Base-by-base conservation (phyloP, 1,284 basidiomycete species). In the Ustilago bromivora region DNA sequence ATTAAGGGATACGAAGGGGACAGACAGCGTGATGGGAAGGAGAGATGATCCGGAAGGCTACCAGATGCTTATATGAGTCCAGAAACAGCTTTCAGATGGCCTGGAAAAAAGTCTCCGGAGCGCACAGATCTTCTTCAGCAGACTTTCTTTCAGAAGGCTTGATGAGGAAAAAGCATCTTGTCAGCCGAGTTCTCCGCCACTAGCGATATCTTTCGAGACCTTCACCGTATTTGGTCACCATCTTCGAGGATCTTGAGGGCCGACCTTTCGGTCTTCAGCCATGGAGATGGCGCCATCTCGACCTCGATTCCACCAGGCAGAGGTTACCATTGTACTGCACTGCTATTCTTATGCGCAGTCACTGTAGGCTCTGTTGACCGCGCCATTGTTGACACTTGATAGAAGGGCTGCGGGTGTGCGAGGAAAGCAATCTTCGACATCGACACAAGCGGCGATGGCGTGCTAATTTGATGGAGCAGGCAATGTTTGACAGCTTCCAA, bases 401-500 rank as follows among this genome's bases (percentile, higher is more conserved):
- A 23, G 23, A 23, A 19, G 43, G 9, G 43, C n/a, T 8, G 43
- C 13, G 3, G 43, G 13, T 31, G 41, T 40, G 59, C 51, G 51
- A 51, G 61, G 41, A 55, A 56, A 40, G 43, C 34, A 32, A 19
- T 51, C 28, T 13, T 28, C 31, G 43, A n/a, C 23, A 46, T 34
- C 47, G 41, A 40, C 61, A 62, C 36, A 40, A n/a, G 15, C 31
- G 34, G 35, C 34, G 57, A 67, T 67, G 58, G 59, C 65, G 65
- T 67, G 65, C 65, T 67, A 34, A 13, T 36, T 15, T 17, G 13
- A 23, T 40, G 41, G 36, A 17, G 17, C 1, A 32, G 36, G 65
- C 65, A 38, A 49, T 67, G 53, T 56, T 67, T 28, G 65, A 67
- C 65, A 67, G 65, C 53, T 61, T 34, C 23, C 32, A 17, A 32